phyloP scores from a whole-genome alignment of 2,329 filamentous ascomycete genomes.

The Pseudogymnoascus sp. region DNA sequence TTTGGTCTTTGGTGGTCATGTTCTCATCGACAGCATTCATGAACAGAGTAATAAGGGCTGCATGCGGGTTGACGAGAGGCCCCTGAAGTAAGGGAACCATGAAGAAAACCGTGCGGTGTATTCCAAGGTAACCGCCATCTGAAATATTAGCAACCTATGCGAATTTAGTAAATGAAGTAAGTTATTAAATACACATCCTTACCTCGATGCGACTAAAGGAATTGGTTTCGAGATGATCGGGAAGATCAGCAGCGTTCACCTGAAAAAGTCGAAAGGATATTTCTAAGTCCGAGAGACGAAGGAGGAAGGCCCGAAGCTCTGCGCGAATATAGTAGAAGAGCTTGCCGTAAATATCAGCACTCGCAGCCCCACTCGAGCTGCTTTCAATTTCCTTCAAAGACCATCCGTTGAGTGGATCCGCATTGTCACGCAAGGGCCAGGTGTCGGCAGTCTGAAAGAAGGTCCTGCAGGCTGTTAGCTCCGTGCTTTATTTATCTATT shows the following conservation, averaged over 20 bases:
- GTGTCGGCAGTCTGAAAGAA: conserved; percentile 24
- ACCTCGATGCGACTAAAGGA: conserved; percentile 34
- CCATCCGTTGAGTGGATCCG: conserved; percentile 34
- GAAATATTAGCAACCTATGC: conserved; percentile 32
- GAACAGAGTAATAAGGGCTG: conserved; percentile 36
- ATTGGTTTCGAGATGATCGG: conserved; percentile 10
- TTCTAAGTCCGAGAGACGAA: conserved; percentile 16
- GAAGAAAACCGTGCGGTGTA: conserved; percentile 16
- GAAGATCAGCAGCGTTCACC: conserved; percentile 22
- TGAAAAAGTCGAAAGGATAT: conserved; percentile 25
- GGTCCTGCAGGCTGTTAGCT: conserved; percentile 23
- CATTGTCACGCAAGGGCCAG: conserved; percentile 33
- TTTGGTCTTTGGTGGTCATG: not conserved
- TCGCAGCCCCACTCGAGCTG: conserved; percentile 19
- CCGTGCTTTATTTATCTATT: not conserved
- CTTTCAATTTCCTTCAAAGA: conserved; percentile 21
- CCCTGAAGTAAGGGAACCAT: conserved; percentile 29
- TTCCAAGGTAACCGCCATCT: conserved; percentile 29
- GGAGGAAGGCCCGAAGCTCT: conserved; percentile 26
- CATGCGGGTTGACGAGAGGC: conserved; percentile 28
- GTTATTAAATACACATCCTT: conserved; percentile 1
- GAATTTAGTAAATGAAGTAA: not conserved
- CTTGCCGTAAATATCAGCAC: conserved; percentile 32
- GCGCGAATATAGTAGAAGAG: conserved; percentile 29
- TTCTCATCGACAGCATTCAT: conserved; percentile 29